Base-by-base conservation (phyloP, 768 basidiomycete genomes). In the Chalciporus pseudorubinellus region DNA sequence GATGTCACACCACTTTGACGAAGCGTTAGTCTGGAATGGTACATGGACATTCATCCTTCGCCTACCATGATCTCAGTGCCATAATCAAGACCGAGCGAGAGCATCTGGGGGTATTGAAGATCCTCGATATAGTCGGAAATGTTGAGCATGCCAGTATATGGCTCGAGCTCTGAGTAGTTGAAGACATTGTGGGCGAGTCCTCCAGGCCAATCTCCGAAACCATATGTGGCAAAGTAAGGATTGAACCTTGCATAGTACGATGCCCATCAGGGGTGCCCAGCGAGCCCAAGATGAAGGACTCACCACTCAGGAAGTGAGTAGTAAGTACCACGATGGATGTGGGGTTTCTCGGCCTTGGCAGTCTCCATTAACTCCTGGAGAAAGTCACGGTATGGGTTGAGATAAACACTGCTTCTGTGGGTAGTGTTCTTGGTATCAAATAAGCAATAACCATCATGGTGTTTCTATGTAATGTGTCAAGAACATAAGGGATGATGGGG, bases 401-500 rank as follows among this genome's bases (percentile, higher is more conserved):
- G 70, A 42, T 76, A 55, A 8, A 78, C 71, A 20, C 76, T 77
- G 41, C 71, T 78, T 46, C 82, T 63, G 55, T 81, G 68, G 0
- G 78, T 79, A 4, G 80, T 79, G 46, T 80, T 71, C 44, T 70
- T 71, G 3, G 83, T 78, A 55, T 84, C 80, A 29, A 83, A 84
- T 2, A 83, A 59, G 1, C 70, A 70, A 51, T 77, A 83, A 1
- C 83, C 83, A 48, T 84, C 83, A 50, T 84, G 82, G 48, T 84
- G 82, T 75, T 81, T 84, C 75, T 79, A 57, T 12, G 21, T 16
- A 24, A 10, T 13, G 26, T 12, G 11, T 58, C 39, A 40, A 39
- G 0, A 18, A 21, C 44, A 24, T n/a, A 29, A 29, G 7, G 14
- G 12, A 38, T 16, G 10, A 44, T n/a, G 18, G 51, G 12, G 31